These are phyloP conservation scores for Neurospora africana DNA, from an alignment of 495 filamentous ascomycete genomes.

Conservation along the genomic window DNA sequence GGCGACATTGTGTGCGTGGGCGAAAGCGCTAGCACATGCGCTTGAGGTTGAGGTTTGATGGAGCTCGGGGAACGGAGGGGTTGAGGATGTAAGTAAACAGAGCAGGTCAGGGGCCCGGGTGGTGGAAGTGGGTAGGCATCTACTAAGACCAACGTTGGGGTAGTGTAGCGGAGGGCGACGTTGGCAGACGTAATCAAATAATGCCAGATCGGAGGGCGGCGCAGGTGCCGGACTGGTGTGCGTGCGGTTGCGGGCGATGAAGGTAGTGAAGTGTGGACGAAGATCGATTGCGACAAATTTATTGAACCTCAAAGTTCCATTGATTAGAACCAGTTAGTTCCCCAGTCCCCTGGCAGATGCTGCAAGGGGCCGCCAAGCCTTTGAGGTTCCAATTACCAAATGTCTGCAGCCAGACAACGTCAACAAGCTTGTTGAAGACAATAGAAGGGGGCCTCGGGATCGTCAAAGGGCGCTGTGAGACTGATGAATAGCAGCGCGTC, in stretches of 20 bases:
- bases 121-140: constrained; percentile 1
- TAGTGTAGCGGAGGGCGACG: background rate
- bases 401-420: background rate
- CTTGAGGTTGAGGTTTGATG: background rate
- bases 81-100: background rate
- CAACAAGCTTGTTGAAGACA: background rate
- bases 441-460: background rate
- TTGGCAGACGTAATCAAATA: background rate
- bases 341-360: background rate
- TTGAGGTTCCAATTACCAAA: background rate
- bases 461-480: background rate
- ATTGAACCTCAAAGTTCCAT: background rate
- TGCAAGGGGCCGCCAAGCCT: background rate
- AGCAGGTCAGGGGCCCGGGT: background rate
- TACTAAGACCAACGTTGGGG: constrained; percentile 1
- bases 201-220: background rate
- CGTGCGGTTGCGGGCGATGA: background rate
- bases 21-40: constrained; percentile 13
- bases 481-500: background rate
- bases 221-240: background rate
- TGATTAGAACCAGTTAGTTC: background rate
- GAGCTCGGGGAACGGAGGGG: background rate
- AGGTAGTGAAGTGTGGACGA: background rate
- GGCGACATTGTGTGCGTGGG: constrained; percentile 21
- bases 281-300: background rate